Evolutionary conservation across 106 monocot species (phyloP).

Genomic region (Posidonia australis): DNA sequence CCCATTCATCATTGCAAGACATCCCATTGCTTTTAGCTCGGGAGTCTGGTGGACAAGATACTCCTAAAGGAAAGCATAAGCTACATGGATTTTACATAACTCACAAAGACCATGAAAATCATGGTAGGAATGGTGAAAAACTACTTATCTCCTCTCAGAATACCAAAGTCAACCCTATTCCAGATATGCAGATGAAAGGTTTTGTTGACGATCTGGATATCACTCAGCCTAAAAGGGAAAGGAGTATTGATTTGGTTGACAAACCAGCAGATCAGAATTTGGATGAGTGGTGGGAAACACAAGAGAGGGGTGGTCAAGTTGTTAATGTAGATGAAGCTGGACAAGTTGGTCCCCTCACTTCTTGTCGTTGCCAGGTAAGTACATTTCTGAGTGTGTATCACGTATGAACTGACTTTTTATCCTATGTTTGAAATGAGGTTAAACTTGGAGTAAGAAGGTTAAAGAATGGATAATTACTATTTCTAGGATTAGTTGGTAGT

Average conservation of each 20-base stretch:
- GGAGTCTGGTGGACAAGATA: constrained; percentile 31
- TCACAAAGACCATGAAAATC: constrained; percentile 23
- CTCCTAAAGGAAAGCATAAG: constrained; percentile 23
- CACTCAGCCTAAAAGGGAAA: constrained; percentile 15
- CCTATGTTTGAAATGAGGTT: too few species aligned
- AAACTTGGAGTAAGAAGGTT: too few species aligned
- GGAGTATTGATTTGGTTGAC: constrained; percentile 14
- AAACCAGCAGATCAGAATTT: constrained; percentile 13
- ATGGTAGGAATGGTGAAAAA: constrained; percentile 25
- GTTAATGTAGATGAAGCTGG: constrained; percentile 57
- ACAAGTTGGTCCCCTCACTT: constrained; percentile 83
- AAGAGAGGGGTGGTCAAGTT: constrained; percentile 53
- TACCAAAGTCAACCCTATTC: constrained; percentile 25
- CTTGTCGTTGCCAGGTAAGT: constrained; percentile 85
- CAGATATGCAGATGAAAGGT: constrained; percentile 67
- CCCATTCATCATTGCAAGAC: constrained; percentile 56
- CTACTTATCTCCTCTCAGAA: constrained; percentile 29
- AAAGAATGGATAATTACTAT: too few species aligned
- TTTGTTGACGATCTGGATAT: constrained; percentile 71
- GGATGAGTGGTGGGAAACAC: constrained; percentile 86
- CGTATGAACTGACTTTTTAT: too few species aligned
- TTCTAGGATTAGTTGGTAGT: too few species aligned
- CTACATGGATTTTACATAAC: constrained; percentile 17
- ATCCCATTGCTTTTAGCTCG: constrained; percentile 82
- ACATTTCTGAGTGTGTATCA: constrained; percentile 1